A percentile compares a stretch with the other conserved stretches of the same genome.
Conservation (phyloP, 2,329 filamentous ascomycete species). For the Cladosporium sp. region DNA sequence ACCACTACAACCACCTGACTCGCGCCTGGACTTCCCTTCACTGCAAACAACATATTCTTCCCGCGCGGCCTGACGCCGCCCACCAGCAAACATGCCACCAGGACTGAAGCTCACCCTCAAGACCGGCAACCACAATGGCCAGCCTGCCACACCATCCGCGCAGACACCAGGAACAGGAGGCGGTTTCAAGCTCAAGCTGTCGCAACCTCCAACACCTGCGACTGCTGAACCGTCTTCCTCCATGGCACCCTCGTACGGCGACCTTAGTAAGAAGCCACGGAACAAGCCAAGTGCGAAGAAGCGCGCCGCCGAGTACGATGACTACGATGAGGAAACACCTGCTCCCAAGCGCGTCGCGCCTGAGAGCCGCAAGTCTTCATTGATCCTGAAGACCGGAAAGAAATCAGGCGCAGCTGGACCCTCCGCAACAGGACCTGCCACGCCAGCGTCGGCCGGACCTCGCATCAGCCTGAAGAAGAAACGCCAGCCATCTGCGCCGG, state of each 20-base stretch:
- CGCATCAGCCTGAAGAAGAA: conserved; percentile 19
- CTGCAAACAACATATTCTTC: background rate
- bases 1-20: background rate
- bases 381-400: conserved; percentile 39
- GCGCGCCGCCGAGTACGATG: conserved; percentile 36
- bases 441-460: conserved; percentile 14
- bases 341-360: conserved; percentile 34
- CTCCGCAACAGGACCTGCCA: conserved; percentile 2
- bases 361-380: conserved; percentile 31
- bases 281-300: conserved; percentile 40
- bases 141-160: conserved; percentile 29
- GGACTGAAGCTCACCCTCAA: conserved; percentile 27
- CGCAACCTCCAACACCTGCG: conserved; percentile 28
- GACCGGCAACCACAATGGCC: conserved; percentile 17
- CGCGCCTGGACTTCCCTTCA: background rate
- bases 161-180: conserved; percentile 24
- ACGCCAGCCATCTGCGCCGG: conserved; percentile 21
- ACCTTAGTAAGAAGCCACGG: conserved; percentile 38
- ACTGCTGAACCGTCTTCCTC: conserved; percentile 32
- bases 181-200: conserved; percentile 36
- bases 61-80: conserved; percentile 9
- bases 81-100: conserved; percentile 7
- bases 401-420: conserved; percentile 17
- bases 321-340: conserved; percentile 34
- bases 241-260: conserved; percentile 28